Percentiles rank a stretch among this genome's conserved stretches.
phyloP scores from a whole-genome alignment of 225 moss, liverwort and hornwort genomes.

The Climacium dendroides region DNA sequence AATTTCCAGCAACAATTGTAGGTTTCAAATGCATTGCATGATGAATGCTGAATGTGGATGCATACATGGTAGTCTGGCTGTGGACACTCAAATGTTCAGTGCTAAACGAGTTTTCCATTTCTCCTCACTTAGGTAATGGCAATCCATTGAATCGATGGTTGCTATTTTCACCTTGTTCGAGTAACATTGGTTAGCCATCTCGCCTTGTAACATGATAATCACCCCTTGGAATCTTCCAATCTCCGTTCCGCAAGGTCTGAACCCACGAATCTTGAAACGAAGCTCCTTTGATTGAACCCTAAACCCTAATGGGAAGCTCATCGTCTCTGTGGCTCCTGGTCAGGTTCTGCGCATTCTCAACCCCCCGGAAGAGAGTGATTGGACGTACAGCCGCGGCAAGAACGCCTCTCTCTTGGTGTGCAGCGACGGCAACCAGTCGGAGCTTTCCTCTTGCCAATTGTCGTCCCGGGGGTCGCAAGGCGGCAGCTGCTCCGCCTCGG shows the following conservation, averaged over 20 bases:
- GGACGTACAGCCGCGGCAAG: neutral
- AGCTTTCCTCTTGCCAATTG: neutral
- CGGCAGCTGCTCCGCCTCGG: constrained; percentile 19
- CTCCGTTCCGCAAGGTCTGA: neutral
- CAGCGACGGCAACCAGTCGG: neutral
- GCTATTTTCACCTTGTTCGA: neutral
- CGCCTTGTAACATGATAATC: neutral
- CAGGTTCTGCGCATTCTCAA: constrained; percentile 36
- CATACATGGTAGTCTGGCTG: neutral
- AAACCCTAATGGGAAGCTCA: neutral
- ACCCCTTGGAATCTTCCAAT: neutral
- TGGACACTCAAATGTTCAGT: neutral
- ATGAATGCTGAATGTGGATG: neutral
- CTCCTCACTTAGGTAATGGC: neutral
- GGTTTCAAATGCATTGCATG: neutral
- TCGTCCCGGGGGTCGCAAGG: neutral
- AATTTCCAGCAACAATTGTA: neutral
- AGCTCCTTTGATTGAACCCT: neutral
- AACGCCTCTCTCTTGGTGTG: neutral
- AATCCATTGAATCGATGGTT: neutral
- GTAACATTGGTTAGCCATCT: neutral
- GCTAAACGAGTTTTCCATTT: neutral
- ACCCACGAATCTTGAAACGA: neutral
- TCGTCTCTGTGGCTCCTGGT: neutral
- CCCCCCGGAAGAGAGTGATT: constrained; percentile 18